Evolutionary conservation across 2,329 filamentous ascomycete species (phyloP).

Genomic region (Colletotrichum sp.): DNA sequence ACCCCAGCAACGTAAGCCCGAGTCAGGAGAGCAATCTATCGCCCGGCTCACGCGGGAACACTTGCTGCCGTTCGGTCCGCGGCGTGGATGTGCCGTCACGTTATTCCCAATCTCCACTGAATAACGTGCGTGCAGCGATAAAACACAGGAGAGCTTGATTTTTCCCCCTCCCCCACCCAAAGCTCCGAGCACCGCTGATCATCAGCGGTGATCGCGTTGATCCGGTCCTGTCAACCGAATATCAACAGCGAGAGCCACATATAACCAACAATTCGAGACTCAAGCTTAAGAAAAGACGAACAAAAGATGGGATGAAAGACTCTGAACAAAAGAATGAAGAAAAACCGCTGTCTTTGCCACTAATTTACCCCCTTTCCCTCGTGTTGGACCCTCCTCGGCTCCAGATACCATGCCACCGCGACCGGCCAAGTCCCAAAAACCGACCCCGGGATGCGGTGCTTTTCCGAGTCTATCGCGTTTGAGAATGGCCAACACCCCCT

Average conservation of each 20-base stretch:
- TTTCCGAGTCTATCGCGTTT: not conserved
- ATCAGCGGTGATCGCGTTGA: constrained; percentile 3
- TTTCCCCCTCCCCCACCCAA: not conserved
- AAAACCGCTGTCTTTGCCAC: not conserved
- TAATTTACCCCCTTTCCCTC: not conserved
- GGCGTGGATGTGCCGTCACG: not conserved
- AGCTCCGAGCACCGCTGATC: not conserved
- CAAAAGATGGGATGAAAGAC: not conserved
- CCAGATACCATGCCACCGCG: not conserved
- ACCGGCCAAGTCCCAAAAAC: not conserved
- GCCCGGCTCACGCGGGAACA: not conserved
- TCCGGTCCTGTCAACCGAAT: not conserved
- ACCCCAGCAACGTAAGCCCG: not conserved
- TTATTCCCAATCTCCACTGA: constrained; percentile 9
- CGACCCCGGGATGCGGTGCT: not conserved
- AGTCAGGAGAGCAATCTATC: not conserved
- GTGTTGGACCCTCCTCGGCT: not conserved
- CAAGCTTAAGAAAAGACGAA: not conserved
- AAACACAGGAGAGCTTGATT: not conserved
- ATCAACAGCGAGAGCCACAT: not conserved
- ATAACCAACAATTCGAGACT: not conserved
- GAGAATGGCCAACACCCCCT: not conserved
- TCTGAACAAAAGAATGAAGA: not conserved
- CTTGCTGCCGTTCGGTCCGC: not conserved
- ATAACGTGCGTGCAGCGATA: not conserved